Base-by-base conservation (phyloP, 192 early-diverging fungal species). In the Backusella westeae region DNA sequence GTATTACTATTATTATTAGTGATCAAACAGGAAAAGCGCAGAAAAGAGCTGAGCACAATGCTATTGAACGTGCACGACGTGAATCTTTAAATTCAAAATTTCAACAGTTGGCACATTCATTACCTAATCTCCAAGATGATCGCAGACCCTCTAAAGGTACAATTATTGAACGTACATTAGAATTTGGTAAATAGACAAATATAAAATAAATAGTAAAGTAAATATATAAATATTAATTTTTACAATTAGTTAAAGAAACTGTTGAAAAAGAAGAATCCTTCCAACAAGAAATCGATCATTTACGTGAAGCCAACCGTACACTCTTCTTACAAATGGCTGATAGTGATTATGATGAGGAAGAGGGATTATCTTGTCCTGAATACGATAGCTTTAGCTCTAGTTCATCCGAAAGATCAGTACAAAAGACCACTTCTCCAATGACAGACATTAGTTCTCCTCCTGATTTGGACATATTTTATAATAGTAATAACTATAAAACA, bases 21-120 rank as follows among this genome's bases (percentile, higher is more conserved):
- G 23, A 29, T 63, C 56, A 63, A 63, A 63, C 56, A 26, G 53
- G 35, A n/a, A 81, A 81, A 39, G 80, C 72, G 26, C 72, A 71
- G 14, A 73, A 74, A 75, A 88, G 94, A 42, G 94, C 93, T 32
- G 91, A 88, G 38, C 94, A 95, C 80, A 95, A 95, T 77, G 93
- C 93, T n/a, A 92, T 93, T 69, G 94, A 95, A 78, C 83, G 94
- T 19, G 93, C 93, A 56, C 85, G 94, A 70, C 90, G 94, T 52
- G 94, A 95, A 83, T 89, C 84, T 32, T 87, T 95, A 52, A 95
- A 95, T 80, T 87, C 84, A 29, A 90, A 92, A 77, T 94, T 95
- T 82, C 93, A 93, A 81, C 90, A 94, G 52, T 81, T 95, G 49
- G 94, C 94, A 29, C 89, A 91, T 73, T 85, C 92, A 21, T 84